These are phyloP conservation scores for Hypoxylon fuscum DNA, from an alignment of 495 filamentous ascomycete species.

Conservation along the genomic window DNA sequence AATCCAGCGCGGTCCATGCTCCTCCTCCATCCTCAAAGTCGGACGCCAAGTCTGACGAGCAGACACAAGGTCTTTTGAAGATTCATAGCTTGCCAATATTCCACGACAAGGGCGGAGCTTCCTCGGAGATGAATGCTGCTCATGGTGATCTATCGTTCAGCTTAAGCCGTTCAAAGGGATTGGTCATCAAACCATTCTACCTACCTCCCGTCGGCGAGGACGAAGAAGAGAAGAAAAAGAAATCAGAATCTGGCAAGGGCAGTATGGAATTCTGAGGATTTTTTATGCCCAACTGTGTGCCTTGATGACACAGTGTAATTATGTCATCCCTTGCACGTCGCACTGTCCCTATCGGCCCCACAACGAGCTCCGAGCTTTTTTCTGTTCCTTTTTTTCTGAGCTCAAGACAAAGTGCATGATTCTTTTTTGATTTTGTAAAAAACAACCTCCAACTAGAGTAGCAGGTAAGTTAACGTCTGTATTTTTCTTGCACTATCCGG, in stretches of 20 bases:
- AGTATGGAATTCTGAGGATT: conserved; percentile 70
- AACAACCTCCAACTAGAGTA: conserved; percentile 28
- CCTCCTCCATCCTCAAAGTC: conserved; percentile 57
- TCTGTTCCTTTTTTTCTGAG: conserved; percentile 21
- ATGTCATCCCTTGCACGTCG: no score
- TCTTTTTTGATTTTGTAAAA: no score
- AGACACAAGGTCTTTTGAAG: conserved; percentile 84
- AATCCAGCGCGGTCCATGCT: conserved; percentile 68
- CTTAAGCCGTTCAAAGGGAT: conserved; percentile 78
- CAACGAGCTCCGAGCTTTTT: conserved; percentile 31
- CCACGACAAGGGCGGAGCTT: conserved; percentile 85
- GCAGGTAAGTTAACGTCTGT: conserved; percentile 29
- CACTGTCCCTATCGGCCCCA: conserved; percentile 22
- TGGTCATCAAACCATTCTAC: conserved; percentile 88
- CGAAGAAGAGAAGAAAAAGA: conserved; percentile 72
- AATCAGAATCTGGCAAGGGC: conserved; percentile 45
- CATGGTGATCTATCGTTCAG: conserved; percentile 91
- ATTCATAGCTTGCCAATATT: conserved; percentile 83
- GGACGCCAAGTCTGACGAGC: conserved; percentile 65
- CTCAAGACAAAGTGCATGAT: conserved; percentile 23
- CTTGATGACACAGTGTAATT: conserved; percentile 8
- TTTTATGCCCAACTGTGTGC: background rate
- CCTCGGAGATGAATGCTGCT: conserved; percentile 69
- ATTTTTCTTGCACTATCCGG: conserved; percentile 7
- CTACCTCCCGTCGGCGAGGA: conserved; percentile 89